Base-by-base conservation (phyloP, 2,329 filamentous ascomycete genomes). In the Calonectria hawksworthii region DNA sequence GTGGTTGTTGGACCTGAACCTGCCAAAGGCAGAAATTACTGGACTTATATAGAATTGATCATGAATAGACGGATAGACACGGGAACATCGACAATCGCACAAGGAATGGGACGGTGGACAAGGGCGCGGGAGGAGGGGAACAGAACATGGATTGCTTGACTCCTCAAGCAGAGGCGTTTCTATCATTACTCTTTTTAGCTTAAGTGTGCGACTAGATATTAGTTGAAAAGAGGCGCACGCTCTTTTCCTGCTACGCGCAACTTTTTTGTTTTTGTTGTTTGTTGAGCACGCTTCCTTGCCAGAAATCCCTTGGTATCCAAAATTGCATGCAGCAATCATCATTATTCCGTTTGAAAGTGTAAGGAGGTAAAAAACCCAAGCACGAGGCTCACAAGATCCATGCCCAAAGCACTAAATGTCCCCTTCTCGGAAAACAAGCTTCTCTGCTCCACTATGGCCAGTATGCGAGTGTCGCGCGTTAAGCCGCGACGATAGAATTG, bases 1-100 rank as follows among this genome's bases (percentile, higher is more conserved):
- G 0, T 93, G 89, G 89, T 23, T 92, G 3, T 81, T 92, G 7
- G 87, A 91, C 14, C 73, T 91, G 8, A 85, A 88, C 32, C 82
- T 92, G 44, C 80, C 77, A 9, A 75, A 66, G 36, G 74, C 75
- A 11, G 38, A 70, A 4, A 44, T 10, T 11, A 9, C 38, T 10
- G 26, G 32, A 2, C 16, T 1, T 5, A 23, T 61, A 59, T 50
- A 52, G 36, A 63, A 67, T 23, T 61, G 18, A 34, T 41, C 41
- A 38, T 38, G 28, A 18, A 41, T 51, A 38, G 61, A n/a, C 44
- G 9, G 3, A 47, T n/a, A 47, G 21, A 47, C 18, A 4, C 10
- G 44, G 44, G 44, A 10, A 23, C 44, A 47, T 13, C 21, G n/a
- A 8, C 9, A 47, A 47, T 23, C 23, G 44, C 44, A 47, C 44